phyloP scores from a whole-genome alignment of 345 rosid species.

The Citrus medica region DNA sequence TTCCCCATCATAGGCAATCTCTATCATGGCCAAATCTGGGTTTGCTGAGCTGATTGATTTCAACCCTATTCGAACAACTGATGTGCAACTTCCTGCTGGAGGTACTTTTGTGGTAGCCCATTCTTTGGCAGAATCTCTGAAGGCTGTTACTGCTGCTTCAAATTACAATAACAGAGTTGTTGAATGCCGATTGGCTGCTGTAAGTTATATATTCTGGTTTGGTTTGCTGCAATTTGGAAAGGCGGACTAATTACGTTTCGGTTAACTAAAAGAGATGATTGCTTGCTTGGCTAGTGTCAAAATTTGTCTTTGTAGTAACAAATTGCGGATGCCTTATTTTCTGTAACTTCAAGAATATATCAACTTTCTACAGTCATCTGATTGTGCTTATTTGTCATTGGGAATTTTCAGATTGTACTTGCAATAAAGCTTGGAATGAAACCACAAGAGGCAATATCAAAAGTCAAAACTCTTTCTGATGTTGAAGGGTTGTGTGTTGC shows the following conservation, averaged over 20 bases:
- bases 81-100: slow-evolving; percentile 89
- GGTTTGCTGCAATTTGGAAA: not conserved
- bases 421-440: slow-evolving; percentile 88
- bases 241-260: not conserved
- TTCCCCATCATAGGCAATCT: slow-evolving; percentile 71
- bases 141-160: slow-evolving; percentile 94
- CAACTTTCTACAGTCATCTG: not conserved
- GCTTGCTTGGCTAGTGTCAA: not conserved
- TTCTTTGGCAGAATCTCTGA: slow-evolving; percentile 92
- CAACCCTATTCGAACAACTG: slow-evolving; percentile 94
- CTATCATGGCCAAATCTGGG: slow-evolving; percentile 89
- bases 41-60: slow-evolving; percentile 99
- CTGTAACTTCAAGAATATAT: not conserved
- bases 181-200: slow-evolving; percentile 91
- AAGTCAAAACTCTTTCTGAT: slow-evolving; percentile 86
- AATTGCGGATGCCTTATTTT: not conserved
- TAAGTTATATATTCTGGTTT: slow-evolving; percentile 30
- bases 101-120: slow-evolving; percentile 93
- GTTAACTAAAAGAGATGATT: not conserved
- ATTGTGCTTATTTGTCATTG: slow-evolving; percentile 3
- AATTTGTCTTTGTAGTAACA: not conserved
- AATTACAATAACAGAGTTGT: slow-evolving; percentile 97
- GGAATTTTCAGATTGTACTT: slow-evolving; percentile 65
- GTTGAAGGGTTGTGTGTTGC: slow-evolving; percentile 83
- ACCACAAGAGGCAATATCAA: slow-evolving; percentile 60